These are phyloP conservation scores for Neurospora hispaniola DNA, from an alignment of 495 filamentous ascomycete genomes.

Conservation along the genomic window DNA sequence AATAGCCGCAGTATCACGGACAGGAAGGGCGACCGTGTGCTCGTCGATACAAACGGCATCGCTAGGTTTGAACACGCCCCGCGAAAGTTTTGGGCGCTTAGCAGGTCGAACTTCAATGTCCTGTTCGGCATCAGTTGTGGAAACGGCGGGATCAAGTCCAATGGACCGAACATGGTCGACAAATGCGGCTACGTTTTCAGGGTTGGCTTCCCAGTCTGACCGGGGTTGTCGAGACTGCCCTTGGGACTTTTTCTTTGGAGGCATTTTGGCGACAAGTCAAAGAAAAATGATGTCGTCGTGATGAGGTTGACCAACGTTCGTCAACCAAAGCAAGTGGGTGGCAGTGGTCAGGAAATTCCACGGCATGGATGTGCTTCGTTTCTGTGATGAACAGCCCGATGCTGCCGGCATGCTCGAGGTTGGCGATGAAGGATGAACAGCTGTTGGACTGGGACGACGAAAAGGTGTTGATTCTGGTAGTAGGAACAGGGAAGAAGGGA, in stretches of 20 bases:
- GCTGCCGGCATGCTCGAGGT: not conserved
- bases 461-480: too few species aligned
- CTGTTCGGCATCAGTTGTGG: not conserved
- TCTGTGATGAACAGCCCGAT: not conserved
- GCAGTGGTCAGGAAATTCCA: not conserved
- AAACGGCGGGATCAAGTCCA: not conserved
- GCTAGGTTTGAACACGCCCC: not conserved
- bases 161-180: constrained; percentile 4
- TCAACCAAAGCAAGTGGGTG: not conserved
- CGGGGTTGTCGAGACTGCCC: constrained; percentile 4
- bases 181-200: constrained; percentile 9
- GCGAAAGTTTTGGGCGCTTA: constrained; percentile 14
- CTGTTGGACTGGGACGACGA: too few species aligned
- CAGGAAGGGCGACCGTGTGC: constrained; percentile 8
- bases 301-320: not conserved
- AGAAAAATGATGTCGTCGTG: not conserved
- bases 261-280: constrained; percentile 3
- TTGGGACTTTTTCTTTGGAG: constrained; percentile 2
- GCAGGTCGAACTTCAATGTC: not conserved
- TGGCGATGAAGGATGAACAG: not conserved
- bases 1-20: not conserved
- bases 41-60: constrained; percentile 17
- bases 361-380: not conserved
- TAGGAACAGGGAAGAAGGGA: too few species aligned
- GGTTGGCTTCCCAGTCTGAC: not conserved